phyloP scores from a whole-genome alignment of 495 filamentous ascomycete genomes.

The Podospora fimiseda region DNA sequence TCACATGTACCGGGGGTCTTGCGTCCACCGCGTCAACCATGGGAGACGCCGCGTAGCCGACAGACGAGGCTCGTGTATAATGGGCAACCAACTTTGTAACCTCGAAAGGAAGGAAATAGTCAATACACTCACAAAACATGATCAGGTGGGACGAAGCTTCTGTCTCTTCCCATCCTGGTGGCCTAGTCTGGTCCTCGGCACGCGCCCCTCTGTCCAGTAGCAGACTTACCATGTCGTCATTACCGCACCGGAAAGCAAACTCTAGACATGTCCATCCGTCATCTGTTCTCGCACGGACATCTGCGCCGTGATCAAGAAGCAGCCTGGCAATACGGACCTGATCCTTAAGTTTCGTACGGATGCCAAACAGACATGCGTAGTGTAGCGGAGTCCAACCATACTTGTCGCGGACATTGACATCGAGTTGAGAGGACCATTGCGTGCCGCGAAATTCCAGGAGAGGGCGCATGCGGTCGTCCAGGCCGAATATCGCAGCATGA shows the following conservation, averaged over 20 bases:
- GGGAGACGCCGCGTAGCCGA: too few species aligned
- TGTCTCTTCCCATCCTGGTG: not conserved
- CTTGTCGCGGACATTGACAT: constrained; percentile 8
- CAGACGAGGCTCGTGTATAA: too few species aligned
- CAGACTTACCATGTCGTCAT: not conserved
- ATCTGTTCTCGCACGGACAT: constrained; percentile 1
- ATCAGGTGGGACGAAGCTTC: not conserved
- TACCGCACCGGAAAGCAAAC: constrained; percentile 3
- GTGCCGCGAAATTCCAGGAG: constrained; percentile 8
- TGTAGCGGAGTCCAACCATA: constrained; percentile 18
- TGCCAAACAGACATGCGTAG: constrained; percentile 14
- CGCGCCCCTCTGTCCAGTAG: constrained; percentile 8
- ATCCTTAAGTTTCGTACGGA: not conserved
- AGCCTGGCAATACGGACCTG: not conserved
- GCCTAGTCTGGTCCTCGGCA: not conserved
- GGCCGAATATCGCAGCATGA: constrained; percentile 8
- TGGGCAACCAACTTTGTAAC: too few species aligned
- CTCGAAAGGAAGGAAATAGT: too few species aligned
- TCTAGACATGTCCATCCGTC: constrained; percentile 8
- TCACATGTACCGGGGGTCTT: too few species aligned
- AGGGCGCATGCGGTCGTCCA: not conserved
- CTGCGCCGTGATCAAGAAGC: constrained; percentile 11
- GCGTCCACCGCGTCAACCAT: too few species aligned
- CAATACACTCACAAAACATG: not conserved
- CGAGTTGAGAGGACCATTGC: constrained; percentile 6